A percentile compares a stretch with the other conserved stretches of the same genome.
phyloP scores from a whole-genome alignment of 2,329 filamentous ascomycete genomes.

The Penicillium sp. region DNA sequence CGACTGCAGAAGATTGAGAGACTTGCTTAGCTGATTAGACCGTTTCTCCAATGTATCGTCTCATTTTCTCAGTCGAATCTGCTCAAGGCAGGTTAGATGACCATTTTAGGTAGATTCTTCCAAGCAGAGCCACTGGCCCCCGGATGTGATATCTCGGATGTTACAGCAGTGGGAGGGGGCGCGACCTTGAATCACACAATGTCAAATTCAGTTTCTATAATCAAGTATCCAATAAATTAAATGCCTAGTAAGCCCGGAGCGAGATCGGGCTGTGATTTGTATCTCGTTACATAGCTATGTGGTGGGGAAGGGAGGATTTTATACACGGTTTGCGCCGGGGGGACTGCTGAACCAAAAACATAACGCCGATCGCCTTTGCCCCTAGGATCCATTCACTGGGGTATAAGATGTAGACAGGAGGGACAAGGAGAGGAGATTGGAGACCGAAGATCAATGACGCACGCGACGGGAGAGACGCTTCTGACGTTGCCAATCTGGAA shows the following conservation, averaged over 20 bases:
- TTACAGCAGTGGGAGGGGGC: background rate
- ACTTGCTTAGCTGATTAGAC: constrained; percentile 11
- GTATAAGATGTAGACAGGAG: constrained; percentile 24
- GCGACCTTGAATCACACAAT: background rate
- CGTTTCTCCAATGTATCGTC: too few species aligned
- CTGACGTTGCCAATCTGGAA: background rate
- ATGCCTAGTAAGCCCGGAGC: background rate
- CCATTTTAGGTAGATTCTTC: background rate
- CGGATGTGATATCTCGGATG: background rate
- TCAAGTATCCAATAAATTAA: constrained; percentile 1
- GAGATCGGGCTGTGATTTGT: background rate
- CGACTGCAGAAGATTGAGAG: constrained; percentile 19
- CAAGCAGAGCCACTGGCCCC: background rate
- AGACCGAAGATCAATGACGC: constrained; percentile 2
- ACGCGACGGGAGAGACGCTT: background rate
- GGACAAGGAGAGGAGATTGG: constrained; percentile 16
- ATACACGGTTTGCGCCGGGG: constrained; percentile 15
- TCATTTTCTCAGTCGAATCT: background rate
- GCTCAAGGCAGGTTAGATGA: background rate
- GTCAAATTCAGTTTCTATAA: background rate
- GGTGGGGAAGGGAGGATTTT: constrained; percentile 14
- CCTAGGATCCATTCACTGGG: constrained; percentile 22
- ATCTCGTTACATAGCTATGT: constrained; percentile 19
- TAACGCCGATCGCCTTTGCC: constrained; percentile 17
- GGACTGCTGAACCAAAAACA: constrained; percentile 3